phyloP scores from a whole-genome alignment of 75 land plant species.

The Larix kaempferi region DNA sequence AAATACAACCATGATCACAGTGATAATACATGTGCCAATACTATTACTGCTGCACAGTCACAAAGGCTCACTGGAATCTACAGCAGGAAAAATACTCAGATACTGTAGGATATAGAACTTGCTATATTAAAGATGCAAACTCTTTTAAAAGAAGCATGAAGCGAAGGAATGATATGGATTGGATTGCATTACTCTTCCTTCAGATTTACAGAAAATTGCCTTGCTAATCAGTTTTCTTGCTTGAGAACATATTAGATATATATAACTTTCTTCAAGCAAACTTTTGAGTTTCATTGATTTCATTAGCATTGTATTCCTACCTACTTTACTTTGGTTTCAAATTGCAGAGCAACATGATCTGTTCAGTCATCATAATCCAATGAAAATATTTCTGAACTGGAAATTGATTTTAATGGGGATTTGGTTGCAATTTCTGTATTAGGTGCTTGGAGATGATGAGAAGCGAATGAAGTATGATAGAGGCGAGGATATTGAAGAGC shows the following conservation, averaged over 20 bases:
- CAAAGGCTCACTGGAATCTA: no score
- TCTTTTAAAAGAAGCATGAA: neutral
- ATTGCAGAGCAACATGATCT: neutral
- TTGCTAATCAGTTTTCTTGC: neutral
- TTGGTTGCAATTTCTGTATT: slow-evolving; percentile 7
- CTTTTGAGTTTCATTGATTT: neutral
- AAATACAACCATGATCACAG: neutral
- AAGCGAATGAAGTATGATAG: slow-evolving; percentile 83
- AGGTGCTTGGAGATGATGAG: slow-evolving; percentile 98
- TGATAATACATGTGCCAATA: no score
- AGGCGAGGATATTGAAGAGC: slow-evolving; percentile 91
- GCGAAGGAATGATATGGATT: neutral
- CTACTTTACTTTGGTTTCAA: neutral
- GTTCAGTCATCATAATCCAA: neutral
- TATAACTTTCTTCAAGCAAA: neutral
- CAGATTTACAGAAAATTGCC: neutral
- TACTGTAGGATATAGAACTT: neutral
- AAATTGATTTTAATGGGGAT: neutral
- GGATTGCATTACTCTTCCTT: neutral
- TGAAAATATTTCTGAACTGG: neutral
- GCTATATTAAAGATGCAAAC: neutral
- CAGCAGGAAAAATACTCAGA: no score
- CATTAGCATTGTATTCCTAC: neutral
- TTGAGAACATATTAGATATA: neutral
- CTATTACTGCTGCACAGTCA: no score